Conservation (phyloP, 768 basidiomycete genomes). For the Mycena epipterygia region DNA sequence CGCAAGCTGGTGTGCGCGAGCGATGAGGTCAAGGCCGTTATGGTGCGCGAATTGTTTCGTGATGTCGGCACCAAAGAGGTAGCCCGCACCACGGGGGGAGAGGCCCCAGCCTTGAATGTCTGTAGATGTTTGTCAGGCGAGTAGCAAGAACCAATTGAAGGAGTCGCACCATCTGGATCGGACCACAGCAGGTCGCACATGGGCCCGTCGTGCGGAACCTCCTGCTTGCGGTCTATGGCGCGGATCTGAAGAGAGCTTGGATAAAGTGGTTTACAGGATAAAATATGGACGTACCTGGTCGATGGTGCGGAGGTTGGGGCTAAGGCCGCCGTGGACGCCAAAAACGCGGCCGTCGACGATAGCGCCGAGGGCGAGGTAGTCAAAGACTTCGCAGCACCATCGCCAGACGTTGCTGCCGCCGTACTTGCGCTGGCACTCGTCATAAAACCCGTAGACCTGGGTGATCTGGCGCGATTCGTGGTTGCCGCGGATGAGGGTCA, state of each 20-base stretch:
- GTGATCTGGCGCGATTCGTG: slow-evolving; percentile 98
- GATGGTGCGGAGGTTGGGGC: slow-evolving; percentile 86
- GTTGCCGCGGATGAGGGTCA: slow-evolving; percentile 97
- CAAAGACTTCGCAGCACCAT: slow-evolving; percentile 99
- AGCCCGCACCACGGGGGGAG: slow-evolving; percentile 98
- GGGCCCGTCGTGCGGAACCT: slow-evolving; percentile 97
- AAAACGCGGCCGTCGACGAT: slow-evolving; percentile 98
- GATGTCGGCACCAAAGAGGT: slow-evolving; percentile 93
- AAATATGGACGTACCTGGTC: slow-evolving; percentile 79
- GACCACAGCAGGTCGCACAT: slow-evolving; percentile 99
- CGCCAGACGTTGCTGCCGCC: slow-evolving; percentile 95
- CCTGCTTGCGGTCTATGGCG: slow-evolving; percentile 94
- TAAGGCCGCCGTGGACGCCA: slow-evolving; percentile 97
- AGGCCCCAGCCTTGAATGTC: slow-evolving; percentile 97
- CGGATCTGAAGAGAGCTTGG: slow-evolving; percentile 74
- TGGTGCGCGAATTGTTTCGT: slow-evolving; percentile 91
- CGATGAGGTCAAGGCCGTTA: slow-evolving; percentile 95
- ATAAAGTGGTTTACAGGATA: slow-evolving; percentile 15
- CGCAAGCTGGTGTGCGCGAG: slow-evolving; percentile 96
- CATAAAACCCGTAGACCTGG: slow-evolving; percentile 94
- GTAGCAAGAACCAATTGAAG: slow-evolving; percentile 11
- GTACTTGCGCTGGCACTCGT: slow-evolving; percentile 97
- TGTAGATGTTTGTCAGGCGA: slow-evolving; percentile 38
- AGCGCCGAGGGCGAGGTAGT: slow-evolving; percentile 94
- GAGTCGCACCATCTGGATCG: slow-evolving; percentile 89